Conservation (phyloP, 768 basidiomycete genomes). For the Coprinellus aureogranulatus region DNA sequence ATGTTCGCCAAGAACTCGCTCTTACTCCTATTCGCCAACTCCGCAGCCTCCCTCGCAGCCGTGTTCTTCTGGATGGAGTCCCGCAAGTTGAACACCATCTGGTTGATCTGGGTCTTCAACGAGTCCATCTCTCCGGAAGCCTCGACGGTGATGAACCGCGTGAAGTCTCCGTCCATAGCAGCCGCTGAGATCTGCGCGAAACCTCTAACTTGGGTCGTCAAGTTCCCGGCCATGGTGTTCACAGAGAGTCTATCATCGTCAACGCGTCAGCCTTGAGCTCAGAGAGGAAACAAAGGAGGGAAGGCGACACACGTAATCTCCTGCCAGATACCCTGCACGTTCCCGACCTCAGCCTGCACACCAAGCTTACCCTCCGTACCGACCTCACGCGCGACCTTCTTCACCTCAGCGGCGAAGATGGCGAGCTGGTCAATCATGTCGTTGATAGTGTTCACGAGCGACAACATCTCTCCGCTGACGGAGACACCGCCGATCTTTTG, state of each 20-base stretch:
- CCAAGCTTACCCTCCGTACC: constrained; percentile 99
- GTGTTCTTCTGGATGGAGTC: constrained; percentile 99
- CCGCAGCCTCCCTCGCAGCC: constrained; percentile 93
- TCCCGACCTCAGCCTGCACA: constrained; percentile 95
- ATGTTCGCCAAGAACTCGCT: constrained; percentile 99
- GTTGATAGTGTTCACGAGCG: constrained; percentile 96
- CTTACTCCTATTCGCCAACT: constrained; percentile 95
- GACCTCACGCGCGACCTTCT: constrained; percentile 95
- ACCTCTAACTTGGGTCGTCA: constrained; percentile 98
- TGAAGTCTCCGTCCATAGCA: constrained; percentile 98
- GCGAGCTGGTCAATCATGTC: constrained; percentile 66
- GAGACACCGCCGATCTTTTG: constrained; percentile 91
- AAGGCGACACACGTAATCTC: constrained; percentile 81
- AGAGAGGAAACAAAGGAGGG: background rate
- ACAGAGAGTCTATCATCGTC: constrained; percentile 71
- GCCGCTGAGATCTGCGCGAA: constrained; percentile 99
- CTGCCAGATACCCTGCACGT: constrained; percentile 97
- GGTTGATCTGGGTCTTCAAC: constrained; percentile 97
- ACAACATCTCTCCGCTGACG: constrained; percentile 95
- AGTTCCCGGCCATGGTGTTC: constrained; percentile 95
- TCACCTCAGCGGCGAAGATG: constrained; percentile 64
- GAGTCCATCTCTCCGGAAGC: constrained; percentile 99
- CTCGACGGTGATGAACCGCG: constrained; percentile 98
- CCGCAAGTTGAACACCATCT: constrained; percentile 97
- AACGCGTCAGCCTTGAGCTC: background rate